These are phyloP conservation scores for Tetrapisispora taiwanensis DNA, from an alignment of 805 yeast genomes.

Conservation along the genomic window DNA sequence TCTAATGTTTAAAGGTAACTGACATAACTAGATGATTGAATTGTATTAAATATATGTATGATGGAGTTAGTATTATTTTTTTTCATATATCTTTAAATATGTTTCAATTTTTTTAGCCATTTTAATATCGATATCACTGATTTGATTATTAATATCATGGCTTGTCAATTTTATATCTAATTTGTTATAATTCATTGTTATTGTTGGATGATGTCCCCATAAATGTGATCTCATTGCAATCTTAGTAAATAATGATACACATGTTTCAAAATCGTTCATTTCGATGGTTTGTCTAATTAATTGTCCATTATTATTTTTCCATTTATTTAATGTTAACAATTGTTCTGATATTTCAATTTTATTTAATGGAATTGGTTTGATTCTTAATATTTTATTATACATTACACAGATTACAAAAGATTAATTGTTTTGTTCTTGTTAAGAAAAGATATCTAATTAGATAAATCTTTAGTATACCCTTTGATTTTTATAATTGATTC, in stretches of 20 bases:
- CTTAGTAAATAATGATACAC: constrained; percentile 57
- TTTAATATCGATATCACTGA: constrained; percentile 48
- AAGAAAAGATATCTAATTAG: no score
- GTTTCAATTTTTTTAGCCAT: constrained; percentile 42
- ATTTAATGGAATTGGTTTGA: constrained; percentile 24
- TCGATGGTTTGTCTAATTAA: constrained; percentile 30
- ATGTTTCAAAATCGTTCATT: constrained; percentile 45
- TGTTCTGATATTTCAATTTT: constrained; percentile 14
- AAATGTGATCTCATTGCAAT: constrained; percentile 49
- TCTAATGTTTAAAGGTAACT: no score
- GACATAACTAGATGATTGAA: no score
- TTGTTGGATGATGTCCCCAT: constrained; percentile 62
- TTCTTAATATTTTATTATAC: constrained; percentile 32
- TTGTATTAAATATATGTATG: no score
- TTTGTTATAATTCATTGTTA: constrained; percentile 50
- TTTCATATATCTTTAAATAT: constrained; percentile 19
- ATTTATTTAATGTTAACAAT: constrained; percentile 15
- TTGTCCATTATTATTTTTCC: constrained; percentile 13
- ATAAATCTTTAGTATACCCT: no score
- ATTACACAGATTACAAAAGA: constrained; percentile 10
- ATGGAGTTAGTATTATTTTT: no score
- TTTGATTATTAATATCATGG: constrained; percentile 43
- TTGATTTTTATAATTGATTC: no score
- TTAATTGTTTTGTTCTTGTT: no score
- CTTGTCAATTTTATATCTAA: constrained; percentile 50